A percentile compares a stretch with the other conserved stretches of the same genome.
Conservation (phyloP, 1,284 basidiomycete species). For the Exobasidium rhododendri region DNA sequence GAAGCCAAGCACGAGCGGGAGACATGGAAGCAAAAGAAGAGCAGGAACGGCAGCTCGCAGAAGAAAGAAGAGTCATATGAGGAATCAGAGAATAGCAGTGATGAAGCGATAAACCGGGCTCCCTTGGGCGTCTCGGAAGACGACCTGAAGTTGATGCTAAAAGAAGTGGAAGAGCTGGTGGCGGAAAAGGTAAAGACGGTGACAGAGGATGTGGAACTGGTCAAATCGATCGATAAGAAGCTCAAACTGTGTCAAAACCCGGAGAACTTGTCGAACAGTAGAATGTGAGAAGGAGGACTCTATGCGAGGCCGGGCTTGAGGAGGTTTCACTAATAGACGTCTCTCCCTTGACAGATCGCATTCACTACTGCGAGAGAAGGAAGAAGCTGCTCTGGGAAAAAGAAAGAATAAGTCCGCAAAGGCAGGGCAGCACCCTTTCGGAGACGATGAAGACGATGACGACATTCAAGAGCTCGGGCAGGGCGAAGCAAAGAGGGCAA, state of each 20-base stretch:
- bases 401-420: neutral
- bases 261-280: neutral
- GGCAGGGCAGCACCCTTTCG: neutral
- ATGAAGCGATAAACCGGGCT: neutral
- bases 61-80: neutral
- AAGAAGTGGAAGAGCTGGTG: neutral
- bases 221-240: slow-evolving; percentile 8
- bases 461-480: neutral
- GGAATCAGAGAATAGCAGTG: neutral
- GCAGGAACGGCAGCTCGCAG: neutral
- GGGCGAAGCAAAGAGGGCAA: neutral
- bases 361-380: neutral
- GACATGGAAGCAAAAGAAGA: neutral
- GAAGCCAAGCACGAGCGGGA: slow-evolving; percentile 1
- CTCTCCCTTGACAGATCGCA: neutral
- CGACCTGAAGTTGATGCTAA: neutral
- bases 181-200: slow-evolving; percentile 2
- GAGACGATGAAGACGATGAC: slow-evolving; percentile 6
- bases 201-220: neutral
- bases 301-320: neutral
- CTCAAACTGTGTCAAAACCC: slow-evolving; percentile 8
- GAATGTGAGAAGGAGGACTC: neutral
- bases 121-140: neutral
- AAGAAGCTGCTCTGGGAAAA: neutral
- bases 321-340: neutral